Evolutionary conservation across 148 eudicot genomes (phyloP), one percentile per base, ranked within the genome.

Genomic region (Spergularia bocconei): DNA sequence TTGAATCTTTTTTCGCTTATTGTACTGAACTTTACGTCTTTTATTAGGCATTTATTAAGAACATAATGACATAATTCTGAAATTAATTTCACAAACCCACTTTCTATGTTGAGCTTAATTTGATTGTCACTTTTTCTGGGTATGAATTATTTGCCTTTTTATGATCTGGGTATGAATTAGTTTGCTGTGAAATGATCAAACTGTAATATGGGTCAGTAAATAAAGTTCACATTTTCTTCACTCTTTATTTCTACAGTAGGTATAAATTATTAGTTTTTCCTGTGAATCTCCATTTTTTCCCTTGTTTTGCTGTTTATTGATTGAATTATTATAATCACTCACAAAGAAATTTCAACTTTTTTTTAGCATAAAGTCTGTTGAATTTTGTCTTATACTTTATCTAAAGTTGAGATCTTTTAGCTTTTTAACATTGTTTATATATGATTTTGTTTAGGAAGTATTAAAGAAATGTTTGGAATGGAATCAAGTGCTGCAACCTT

Each of bases 401-500:
- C 17, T 12, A 79, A 50, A 48, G 55, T 15, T 73, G 70, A 51
- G 68, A 74, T 79, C 51, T 51, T 29, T 79, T 79, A 59, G 44
- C 71, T 76, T 59, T 68, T 47, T 69, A 11, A 54, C 76, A 39
- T 75, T 69, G 54, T 16, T 7, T 2, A 23, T 72, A 23, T 72
- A 52, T 67, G 61, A 52, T 74, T 2, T 73, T 51, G 2, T 52
- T 11, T 19, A 67, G 58, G 57, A 63, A 75, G 54, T 65, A 63
- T 58, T 10, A 7, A 38, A 29, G 11, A 55, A 39, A 11, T 53
- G 16, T 47, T 63, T 66, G 17, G 14, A 38, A 81, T 81, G 83
- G 78, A 60, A 50, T 67, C 72, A 59, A 79, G 82, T 67, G 69
- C 60, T 39, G 78, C 74, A 61, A 48, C 63, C 15, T 65, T 77